A percentile compares a stretch with the other conserved stretches of the same genome.
Conservation (phyloP, 176 grass and related monocot genomes). For the Puya raimondii region DNA sequence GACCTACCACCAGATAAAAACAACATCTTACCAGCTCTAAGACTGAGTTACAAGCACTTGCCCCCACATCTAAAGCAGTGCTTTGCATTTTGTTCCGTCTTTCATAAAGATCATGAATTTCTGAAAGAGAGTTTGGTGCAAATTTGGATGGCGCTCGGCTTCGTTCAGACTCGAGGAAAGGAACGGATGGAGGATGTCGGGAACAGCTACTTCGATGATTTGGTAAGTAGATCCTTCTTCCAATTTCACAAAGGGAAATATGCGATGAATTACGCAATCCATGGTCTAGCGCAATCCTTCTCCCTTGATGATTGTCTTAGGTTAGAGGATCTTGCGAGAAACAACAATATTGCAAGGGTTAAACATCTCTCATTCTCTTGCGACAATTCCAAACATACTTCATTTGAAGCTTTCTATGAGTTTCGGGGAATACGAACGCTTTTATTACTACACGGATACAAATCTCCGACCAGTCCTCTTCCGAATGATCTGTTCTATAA, state of each 20-base stretch:
- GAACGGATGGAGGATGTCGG: conserved; percentile 51
- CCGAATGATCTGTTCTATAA: conserved; percentile 41
- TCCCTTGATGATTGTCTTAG: conserved; percentile 47
- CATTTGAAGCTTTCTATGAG: conserved; percentile 35
- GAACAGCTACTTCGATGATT: conserved; percentile 57
- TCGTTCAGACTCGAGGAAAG: conserved; percentile 34
- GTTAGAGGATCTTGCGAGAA: conserved; percentile 27
- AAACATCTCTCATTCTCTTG: conserved; percentile 66
- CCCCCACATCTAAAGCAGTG: conserved; percentile 56
- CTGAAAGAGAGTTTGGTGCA: conserved; percentile 42
- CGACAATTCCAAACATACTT: conserved; percentile 25
- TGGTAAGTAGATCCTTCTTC: conserved; percentile 68
- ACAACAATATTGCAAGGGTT: conserved; percentile 9
- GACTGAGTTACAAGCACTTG: conserved; percentile 66
- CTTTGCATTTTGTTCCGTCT: conserved; percentile 72
- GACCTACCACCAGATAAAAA: conserved; percentile 56
- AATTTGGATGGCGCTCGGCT: conserved; percentile 74
- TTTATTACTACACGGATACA: conserved; percentile 49
- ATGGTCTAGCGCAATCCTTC: conserved; percentile 60
- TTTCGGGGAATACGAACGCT: conserved; percentile 54
- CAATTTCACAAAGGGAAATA: conserved; percentile 45
- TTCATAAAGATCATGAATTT: conserved; percentile 72
- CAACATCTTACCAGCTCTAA: conserved; percentile 67
- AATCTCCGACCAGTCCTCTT: conserved; percentile 30
- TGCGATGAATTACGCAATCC: conserved; percentile 83